Evolutionary conservation across 441 rosid species (phyloP).

Genomic region (Adansonia gregorii): DNA sequence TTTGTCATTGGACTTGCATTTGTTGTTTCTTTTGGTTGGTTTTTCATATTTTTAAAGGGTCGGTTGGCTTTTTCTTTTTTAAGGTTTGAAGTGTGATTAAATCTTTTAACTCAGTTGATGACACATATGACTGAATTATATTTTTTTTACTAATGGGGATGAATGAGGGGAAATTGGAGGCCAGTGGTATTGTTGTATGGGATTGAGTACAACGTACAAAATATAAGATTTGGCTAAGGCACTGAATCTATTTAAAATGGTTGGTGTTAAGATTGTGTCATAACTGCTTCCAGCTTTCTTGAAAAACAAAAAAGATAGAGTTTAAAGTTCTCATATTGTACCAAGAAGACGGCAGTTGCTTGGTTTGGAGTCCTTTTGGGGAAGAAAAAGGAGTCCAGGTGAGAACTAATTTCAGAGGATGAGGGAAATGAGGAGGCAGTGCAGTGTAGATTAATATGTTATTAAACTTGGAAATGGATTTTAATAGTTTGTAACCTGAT

Average conservation of each 20-base stretch:
- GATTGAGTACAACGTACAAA: neutral
- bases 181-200: neutral
- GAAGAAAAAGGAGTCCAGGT: neutral
- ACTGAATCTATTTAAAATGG: neutral
- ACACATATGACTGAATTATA: neutral
- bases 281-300: neutral
- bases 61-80: neutral
- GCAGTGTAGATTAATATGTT: neutral
- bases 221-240: neutral
- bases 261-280: neutral
- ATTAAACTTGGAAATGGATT: constrained; percentile 10
- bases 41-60: neutral
- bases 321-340: neutral
- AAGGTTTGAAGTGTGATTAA: neutral
- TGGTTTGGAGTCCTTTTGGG: constrained; percentile 4
- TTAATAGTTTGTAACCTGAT: neutral
- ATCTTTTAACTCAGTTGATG: neutral
- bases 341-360: neutral
- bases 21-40: neutral
- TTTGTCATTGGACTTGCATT: neutral
- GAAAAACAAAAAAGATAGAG: neutral
- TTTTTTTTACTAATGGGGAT: neutral
- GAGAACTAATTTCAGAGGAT: constrained; percentile 5
- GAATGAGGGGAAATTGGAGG: neutral
- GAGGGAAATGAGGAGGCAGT: constrained; percentile 5